Base-by-base conservation (phyloP, 2,329 filamentous ascomycete genomes). In the Fusarium hainanense region DNA sequence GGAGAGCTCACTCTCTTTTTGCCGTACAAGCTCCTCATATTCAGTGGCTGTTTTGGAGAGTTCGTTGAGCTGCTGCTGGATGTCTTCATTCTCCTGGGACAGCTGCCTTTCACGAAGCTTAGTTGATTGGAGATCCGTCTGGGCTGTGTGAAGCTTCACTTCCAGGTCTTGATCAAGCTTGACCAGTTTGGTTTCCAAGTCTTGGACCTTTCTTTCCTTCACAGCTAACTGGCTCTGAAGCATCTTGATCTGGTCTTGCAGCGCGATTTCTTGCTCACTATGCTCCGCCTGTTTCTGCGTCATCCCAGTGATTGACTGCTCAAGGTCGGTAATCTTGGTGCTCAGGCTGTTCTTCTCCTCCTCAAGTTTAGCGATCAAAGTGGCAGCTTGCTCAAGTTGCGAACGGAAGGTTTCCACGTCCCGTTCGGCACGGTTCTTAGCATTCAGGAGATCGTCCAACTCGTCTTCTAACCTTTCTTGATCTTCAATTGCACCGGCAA, bases 391-490 rank as follows among this genome's bases (percentile, higher is more conserved):
- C 76, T 98, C 94, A 7, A 99, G 87, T 76, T 99, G 94, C 4
- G 87, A 85, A 32, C 93, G 89, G 75, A 90, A 92, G 59, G 89
- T 86, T 66, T 96, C 92, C 7, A 95, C 89, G 69, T 98, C 92
- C 23, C 93, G 89, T 77, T 98, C 95, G 0, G 93, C 92, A 56
- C 89, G 90, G 80, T 94, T 97, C 81, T 97, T 98, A 12, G 94
- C 93, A 50, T 91, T 90, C 70, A 99, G 88, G 6, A 99, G 85
- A 62, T 91, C 91, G 77, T 99, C 96, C 4, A 99, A 85, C 77
- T 99, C 94, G 68, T 97, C 94, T 79, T 99, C 96, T 2, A 99
- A 87, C 56, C 91, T 90, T 77, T 98, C 95, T 78, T 98, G 95
- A 74, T 99, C 97, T 23, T 97, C 92, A 63, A 98, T 89, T 30